Evolutionary conservation across 2,329 filamentous ascomycete genomes (phyloP).

Genomic region (Penicillium nordicum): DNA sequence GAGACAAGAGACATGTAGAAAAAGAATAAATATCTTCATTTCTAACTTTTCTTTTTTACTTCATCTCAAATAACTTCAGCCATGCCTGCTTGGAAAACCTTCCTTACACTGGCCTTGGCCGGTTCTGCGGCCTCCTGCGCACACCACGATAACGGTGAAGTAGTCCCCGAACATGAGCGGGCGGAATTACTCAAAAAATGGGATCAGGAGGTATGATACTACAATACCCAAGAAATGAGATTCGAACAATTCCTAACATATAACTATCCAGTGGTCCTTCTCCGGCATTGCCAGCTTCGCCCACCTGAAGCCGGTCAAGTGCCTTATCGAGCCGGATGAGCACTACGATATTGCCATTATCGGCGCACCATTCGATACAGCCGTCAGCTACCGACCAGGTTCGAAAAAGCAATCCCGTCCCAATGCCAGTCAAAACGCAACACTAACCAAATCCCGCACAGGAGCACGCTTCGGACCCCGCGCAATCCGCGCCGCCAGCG

Average conservation of each 20-base stretch:
- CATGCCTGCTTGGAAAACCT: constrained; percentile 31
- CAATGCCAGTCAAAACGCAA: not conserved
- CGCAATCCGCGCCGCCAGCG: constrained; percentile 79
- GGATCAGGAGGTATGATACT: constrained; percentile 43
- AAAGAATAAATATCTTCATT: not conserved
- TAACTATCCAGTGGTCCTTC: constrained; percentile 57
- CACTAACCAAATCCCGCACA: constrained; percentile 12
- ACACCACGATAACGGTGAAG: constrained; percentile 43
- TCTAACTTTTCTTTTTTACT: constrained; percentile 7
- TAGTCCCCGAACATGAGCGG: constrained; percentile 37
- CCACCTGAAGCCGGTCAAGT: constrained; percentile 66
- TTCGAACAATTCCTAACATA: not conserved
- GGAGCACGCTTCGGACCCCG: constrained; percentile 79
- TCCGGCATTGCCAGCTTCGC: constrained; percentile 73
- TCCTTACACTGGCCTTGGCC: constrained; percentile 34
- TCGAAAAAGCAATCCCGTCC: constrained; percentile 20
- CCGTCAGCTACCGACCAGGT: constrained; percentile 67
- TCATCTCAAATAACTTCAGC: not conserved
- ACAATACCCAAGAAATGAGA: not conserved
- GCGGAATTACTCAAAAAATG: constrained; percentile 48
- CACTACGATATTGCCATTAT: constrained; percentile 69
- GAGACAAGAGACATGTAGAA: constrained; percentile 1
- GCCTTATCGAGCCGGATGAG: constrained; percentile 62
- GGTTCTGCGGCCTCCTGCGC: constrained; percentile 34
- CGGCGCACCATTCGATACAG: constrained; percentile 71